Base-by-base conservation (phyloP, 345 rosid species). In the Aegle marmelos region DNA sequence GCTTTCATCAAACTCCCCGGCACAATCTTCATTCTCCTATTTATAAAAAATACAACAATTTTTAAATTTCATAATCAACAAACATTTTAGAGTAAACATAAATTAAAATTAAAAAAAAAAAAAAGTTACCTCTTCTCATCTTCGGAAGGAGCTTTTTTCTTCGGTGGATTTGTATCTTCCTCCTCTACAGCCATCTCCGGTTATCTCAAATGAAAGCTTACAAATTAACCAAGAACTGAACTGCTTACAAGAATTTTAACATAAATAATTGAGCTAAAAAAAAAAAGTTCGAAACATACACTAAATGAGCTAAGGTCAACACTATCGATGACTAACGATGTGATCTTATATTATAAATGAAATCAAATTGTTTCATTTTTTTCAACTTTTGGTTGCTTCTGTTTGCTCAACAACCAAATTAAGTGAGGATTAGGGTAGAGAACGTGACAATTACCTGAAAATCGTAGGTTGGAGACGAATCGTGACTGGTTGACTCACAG, bases 1-100 rank as follows among this genome's bases (percentile, higher is more conserved):
- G 98, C 99, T 83, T 94, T 96, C 95, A 96, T 83, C 81, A 96
- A 85, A 84, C 97, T 93, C 71, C 97, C 98, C 3, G 97, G 91
- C 70, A 84, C 88, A 81, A 96, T 96, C 34, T 94, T 92, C 90
- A 87, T 86, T 84, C 91, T 94, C 97, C 98, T 96, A 81, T 60
- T 70, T 56, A 58, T 76, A 53, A 76, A 64, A 41, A 74, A 39
- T 5, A 72, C 30, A 25, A 21, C 27, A 66, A 31, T 74, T 56
- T 48, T 11, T 30, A 66, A 57, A 70, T 4, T 11, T 1, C 27
- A 16, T 41, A 74, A 48, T 41, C 22, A 79, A 45, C 22, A 33
- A 70, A 37, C 72, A 76, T 34, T 41, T 69, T 3, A 25, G 4
- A 68, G 39, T 77, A 25, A 76, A 78, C 16, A 45, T 41, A 53